Percentiles rank a stretch among this genome's conserved stretches.
Conservation (phyloP, 768 basidiomycete species). For the Mycena olivaceomarginata region DNA sequence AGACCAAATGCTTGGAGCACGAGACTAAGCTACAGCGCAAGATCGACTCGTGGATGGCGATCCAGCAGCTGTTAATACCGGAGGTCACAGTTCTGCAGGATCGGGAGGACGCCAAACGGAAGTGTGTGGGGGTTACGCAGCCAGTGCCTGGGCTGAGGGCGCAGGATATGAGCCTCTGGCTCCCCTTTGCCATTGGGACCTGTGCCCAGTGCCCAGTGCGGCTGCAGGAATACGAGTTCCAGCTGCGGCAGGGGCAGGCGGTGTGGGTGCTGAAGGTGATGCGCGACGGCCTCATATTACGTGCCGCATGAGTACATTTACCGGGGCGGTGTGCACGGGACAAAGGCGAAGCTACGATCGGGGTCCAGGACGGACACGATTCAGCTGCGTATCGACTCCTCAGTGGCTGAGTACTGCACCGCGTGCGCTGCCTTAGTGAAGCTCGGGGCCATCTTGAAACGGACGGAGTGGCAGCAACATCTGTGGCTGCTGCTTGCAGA, state of each 20-base stretch:
- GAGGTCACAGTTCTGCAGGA: background rate
- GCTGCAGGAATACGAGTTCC: background rate
- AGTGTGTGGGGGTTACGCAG: too few relatives aligned
- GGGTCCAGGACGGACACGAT: too few relatives aligned
- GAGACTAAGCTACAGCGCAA: background rate
- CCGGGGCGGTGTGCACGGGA: background rate
- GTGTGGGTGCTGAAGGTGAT: too few relatives aligned
- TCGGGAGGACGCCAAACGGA: background rate
- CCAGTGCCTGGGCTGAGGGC: too few relatives aligned
- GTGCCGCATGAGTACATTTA: background rate
- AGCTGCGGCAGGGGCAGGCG: too few relatives aligned
- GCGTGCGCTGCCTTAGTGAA: background rate
- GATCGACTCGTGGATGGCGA: too few relatives aligned
- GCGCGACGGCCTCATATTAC: too few relatives aligned
- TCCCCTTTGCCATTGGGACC: background rate
- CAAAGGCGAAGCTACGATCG: too few relatives aligned
- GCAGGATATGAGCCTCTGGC: background rate
- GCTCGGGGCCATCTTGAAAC: background rate
- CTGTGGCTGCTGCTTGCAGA: background rate
- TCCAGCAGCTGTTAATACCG: background rate
- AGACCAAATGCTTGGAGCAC: background rate
- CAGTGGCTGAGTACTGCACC: too few relatives aligned
- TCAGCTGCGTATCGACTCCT: too few relatives aligned
- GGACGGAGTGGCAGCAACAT: background rate
- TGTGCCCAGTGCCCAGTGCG: background rate